Evolutionary conservation across 2,329 filamentous ascomycete genomes (phyloP), one percentile per base, ranked within the genome.

Genomic region (Fusarium odoratissimum): DNA sequence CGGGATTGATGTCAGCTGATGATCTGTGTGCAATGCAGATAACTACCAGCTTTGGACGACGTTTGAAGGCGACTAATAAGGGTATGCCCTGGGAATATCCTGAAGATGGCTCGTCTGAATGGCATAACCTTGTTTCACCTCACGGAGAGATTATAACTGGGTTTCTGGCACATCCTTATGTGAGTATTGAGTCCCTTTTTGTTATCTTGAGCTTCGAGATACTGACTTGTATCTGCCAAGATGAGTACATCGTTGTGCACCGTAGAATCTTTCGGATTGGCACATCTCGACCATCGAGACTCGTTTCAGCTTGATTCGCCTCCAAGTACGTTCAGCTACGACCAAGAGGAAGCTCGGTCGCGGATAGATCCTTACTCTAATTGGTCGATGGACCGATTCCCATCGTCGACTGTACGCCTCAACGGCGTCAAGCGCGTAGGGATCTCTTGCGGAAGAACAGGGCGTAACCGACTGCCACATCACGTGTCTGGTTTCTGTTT

Each of bases 401-500:
- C 37, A 21, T 38, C 19, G 6, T 8, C 11, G 16, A 13, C n/a
- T 17, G 31, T 19, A n/a, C 37, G 14, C 5, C 17, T 35, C 8
- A 7, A n/a, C 11, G 19, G 30, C 14, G 4, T 67, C 16, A 41
- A 37, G 35, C 60, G 64, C 3, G 3, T 70, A 4, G 28, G 67
- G 2, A 16, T 69, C 0, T 70, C 67, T 2, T 3, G 2, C 8
- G 67, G 67, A 1, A 38, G 30, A 21, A 2, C 8, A 11, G 40
- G 38, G 7, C 33, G 35, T 12, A 28, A 19, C 1, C 59, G 67
- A 7, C 21, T 3, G 0, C 14, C 17, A 8, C 4, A 41, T 5
- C 25, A 69, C 1, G 16, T 70, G 11, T 49, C 64, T 16, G 67
- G 67, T 1, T 37, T 70, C 13, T 42, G 45, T 31, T 58, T 70